Evolutionary conservation across 306 rosid species (phyloP).

Genomic region (Mimosa bimucronata): DNA sequence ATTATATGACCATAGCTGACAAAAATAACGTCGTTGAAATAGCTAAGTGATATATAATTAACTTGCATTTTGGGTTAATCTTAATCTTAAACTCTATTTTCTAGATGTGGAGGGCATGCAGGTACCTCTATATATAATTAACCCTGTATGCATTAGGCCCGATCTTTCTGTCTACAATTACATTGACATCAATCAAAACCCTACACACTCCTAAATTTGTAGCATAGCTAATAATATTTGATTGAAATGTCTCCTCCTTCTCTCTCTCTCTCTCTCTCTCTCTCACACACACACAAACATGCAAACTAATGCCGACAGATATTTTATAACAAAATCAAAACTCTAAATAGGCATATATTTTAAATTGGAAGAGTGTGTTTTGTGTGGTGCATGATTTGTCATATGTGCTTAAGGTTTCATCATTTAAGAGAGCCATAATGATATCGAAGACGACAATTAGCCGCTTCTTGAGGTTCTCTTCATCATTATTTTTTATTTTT

Average conservation of each 20-base stretch:
- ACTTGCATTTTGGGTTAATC: neutral
- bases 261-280: no score
- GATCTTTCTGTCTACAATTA: neutral
- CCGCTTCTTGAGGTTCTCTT: conserved; percentile 4
- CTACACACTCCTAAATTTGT: neutral
- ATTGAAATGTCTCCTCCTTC: no score
- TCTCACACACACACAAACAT: no score
- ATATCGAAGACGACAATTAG: conserved; percentile 9
- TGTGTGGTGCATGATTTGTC: neutral
- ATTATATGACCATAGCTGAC: neutral
- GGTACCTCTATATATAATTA: neutral
- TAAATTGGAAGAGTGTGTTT: neutral
- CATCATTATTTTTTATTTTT: neutral
- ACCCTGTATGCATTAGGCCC: neutral
- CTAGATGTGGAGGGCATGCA: neutral
- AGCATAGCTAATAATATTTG: neutral
- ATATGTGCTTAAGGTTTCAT: neutral
- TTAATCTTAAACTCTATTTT: neutral
- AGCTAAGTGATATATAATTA: neutral
- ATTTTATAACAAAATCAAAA: neutral
- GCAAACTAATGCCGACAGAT: neutral
- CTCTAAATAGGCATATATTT: neutral
- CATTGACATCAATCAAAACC: neutral
- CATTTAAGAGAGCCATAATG: neutral
- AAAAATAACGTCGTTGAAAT: neutral